A percentile compares a stretch with the other conserved stretches of the same genome.
These are phyloP conservation scores for Fusarium torulosum DNA, from an alignment of 2,329 filamentous ascomycete genomes.

Conservation along the genomic window DNA sequence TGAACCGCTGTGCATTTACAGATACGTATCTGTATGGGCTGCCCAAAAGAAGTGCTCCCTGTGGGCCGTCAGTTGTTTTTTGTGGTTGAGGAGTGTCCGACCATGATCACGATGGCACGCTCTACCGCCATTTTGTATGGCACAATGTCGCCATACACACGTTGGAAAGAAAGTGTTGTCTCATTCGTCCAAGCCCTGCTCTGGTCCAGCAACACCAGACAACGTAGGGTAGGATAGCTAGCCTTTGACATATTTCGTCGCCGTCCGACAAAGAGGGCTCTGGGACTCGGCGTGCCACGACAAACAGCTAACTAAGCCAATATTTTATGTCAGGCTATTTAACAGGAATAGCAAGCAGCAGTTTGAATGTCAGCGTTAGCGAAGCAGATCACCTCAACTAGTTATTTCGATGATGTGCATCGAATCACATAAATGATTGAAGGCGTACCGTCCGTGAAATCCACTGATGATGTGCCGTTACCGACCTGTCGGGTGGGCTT, in stretches of 20 bases:
- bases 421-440: neutral
- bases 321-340: neutral
- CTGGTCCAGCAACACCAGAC: neutral
- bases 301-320: neutral
- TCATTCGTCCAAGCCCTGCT: neutral
- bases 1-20: slow-evolving; percentile 51
- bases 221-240: neutral
- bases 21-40: slow-evolving; percentile 44
- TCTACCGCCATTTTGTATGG: neutral
- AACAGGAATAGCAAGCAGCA: neutral
- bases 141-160: neutral
- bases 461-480: slow-evolving; percentile 1
- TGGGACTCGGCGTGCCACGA: neutral
- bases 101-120: slow-evolving; percentile 6
- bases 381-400: neutral
- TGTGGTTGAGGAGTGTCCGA: slow-evolving; percentile 10
- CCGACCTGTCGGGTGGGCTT: slow-evolving; percentile 2
- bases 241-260: neutral
- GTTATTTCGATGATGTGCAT: neutral
- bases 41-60: slow-evolving; percentile 31
- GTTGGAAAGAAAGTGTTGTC: neutral
- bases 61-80: slow-evolving; percentile 23
- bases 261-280: neutral
- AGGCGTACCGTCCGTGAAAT: neutral
- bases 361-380: neutral